Conservation (phyloP, 768 basidiomycete genomes). For the Fibroporia radiculosa region DNA sequence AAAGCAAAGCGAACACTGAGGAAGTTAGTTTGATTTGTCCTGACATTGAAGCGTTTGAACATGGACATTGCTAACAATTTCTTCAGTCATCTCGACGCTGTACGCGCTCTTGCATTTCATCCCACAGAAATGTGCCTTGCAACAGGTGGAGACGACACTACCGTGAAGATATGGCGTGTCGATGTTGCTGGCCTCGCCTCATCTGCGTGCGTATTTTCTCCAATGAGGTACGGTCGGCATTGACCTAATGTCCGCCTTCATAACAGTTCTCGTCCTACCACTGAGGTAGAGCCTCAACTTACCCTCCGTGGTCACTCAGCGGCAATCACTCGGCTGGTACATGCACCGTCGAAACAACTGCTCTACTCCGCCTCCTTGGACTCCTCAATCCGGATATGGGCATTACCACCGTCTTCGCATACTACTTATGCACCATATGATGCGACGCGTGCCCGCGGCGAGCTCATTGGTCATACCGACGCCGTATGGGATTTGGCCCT, state of each 20-base stretch:
- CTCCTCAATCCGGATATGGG: slow-evolving; percentile 89
- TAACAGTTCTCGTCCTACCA: slow-evolving; percentile 56
- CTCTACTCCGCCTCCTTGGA: slow-evolving; percentile 93
- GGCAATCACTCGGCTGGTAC: slow-evolving; percentile 79
- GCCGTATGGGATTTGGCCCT: slow-evolving; percentile 94
- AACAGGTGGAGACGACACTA: slow-evolving; percentile 93
- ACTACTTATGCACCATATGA: slow-evolving; percentile 93
- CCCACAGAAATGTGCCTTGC: slow-evolving; percentile 78
- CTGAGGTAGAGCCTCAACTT: slow-evolving; percentile 88
- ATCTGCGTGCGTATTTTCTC: slow-evolving; percentile 52
- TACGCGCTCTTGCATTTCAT: slow-evolving; percentile 86
- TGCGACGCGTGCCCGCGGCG: slow-evolving; percentile 63
- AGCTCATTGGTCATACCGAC: slow-evolving; percentile 89
- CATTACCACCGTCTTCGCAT: slow-evolving; percentile 63
- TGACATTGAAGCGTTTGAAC: neutral
- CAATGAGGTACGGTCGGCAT: neutral
- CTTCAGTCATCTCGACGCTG: slow-evolving; percentile 84
- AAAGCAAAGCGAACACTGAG: slow-evolving; percentile 79
- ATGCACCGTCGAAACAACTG: slow-evolving; percentile 66
- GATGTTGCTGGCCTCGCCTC: slow-evolving; percentile 70
- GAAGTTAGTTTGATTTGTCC: slow-evolving; percentile 54
- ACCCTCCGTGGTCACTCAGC: slow-evolving; percentile 93
- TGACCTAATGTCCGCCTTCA: slow-evolving; percentile 9
- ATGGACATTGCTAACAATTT: slow-evolving; percentile 9
- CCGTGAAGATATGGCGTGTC: slow-evolving; percentile 93